Conservation (phyloP, 129 eudicot genomes). For the Artemisia tridentata region DNA sequence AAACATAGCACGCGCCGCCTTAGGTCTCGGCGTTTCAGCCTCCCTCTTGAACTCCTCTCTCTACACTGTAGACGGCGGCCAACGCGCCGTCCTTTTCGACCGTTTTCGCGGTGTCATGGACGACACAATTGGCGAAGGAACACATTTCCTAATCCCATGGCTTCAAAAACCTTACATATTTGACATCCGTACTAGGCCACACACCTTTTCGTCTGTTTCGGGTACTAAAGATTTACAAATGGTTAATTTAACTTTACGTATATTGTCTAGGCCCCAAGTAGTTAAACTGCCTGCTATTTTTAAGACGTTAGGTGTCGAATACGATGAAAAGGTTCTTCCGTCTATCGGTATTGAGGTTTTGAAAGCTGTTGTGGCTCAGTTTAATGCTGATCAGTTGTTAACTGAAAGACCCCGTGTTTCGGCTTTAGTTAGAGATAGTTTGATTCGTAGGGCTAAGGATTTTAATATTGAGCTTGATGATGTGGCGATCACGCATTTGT, state of each 20-base stretch:
- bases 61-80: conserved; percentile 96
- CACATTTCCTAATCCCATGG: conserved; percentile 84
- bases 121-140: conserved; percentile 79
- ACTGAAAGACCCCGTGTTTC: conserved; percentile 89
- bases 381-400: conserved; percentile 88
- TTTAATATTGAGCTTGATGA: conserved; percentile 89
- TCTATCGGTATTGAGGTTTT: conserved; percentile 81
- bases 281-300: conserved; percentile 57
- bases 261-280: conserved; percentile 80
- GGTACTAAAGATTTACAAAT: conserved; percentile 95
- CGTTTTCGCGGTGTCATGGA: conserved; percentile 83
- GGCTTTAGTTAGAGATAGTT: conserved; percentile 74
- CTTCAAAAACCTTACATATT: conserved; percentile 85
- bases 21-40: conserved; percentile 69
- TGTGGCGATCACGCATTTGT: conserved; percentile 87
- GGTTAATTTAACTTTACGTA: conserved; percentile 92
- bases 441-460: conserved; percentile 80
- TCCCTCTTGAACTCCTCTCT: conserved; percentile 63
- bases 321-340: conserved; percentile 93
- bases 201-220: conserved; percentile 71
- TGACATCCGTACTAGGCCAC: conserved; percentile 89
- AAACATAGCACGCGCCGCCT: conserved; percentile 83
- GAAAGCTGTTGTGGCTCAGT: conserved; percentile 91
- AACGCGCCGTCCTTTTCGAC: conserved; percentile 92
- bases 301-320: conserved; percentile 76